Evolutionary conservation across 352 stramenopile genomes (phyloP).

Genomic region (Pythium phragmiticola): DNA sequence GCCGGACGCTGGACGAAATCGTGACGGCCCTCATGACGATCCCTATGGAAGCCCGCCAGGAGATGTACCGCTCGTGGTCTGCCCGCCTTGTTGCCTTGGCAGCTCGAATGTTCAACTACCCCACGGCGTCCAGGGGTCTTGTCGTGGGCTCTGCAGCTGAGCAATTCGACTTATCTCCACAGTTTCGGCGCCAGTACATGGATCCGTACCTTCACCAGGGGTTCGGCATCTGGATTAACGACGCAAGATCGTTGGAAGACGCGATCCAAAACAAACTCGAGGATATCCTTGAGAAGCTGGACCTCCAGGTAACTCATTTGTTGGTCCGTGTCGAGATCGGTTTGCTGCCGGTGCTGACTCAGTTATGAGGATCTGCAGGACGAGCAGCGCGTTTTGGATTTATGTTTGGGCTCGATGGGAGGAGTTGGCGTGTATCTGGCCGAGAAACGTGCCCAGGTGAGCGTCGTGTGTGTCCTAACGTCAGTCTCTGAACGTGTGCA

Average conservation of each 20-base stretch:
- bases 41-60: constrained; percentile 73
- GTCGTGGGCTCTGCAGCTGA: constrained; percentile 67
- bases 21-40: constrained; percentile 77
- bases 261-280: constrained; percentile 73
- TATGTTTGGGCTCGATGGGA: constrained; percentile 82
- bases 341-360: neutral
- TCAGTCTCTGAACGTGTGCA: constrained; percentile 58
- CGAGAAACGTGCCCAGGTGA: constrained; percentile 43
- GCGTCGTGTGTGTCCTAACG: constrained; percentile 54
- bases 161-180: constrained; percentile 71
- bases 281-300: constrained; percentile 56
- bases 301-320: constrained; percentile 42
- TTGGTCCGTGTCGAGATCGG: neutral
- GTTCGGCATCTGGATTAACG: constrained; percentile 70
- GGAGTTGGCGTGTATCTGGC: constrained; percentile 76
- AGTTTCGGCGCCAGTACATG: constrained; percentile 75
- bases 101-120: constrained; percentile 76
- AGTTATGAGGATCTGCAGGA: constrained; percentile 22
- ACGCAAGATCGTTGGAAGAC: constrained; percentile 47
- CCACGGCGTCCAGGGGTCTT: constrained; percentile 62
- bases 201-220: constrained; percentile 74
- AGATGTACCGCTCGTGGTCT: constrained; percentile 87
- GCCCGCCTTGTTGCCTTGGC: constrained; percentile 71
- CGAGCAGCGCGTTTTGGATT: constrained; percentile 69
- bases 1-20: constrained; percentile 64